Evolutionary conservation across 2,329 filamentous ascomycete species (phyloP).

Genomic region (Trichoderma atroviride): DNA sequence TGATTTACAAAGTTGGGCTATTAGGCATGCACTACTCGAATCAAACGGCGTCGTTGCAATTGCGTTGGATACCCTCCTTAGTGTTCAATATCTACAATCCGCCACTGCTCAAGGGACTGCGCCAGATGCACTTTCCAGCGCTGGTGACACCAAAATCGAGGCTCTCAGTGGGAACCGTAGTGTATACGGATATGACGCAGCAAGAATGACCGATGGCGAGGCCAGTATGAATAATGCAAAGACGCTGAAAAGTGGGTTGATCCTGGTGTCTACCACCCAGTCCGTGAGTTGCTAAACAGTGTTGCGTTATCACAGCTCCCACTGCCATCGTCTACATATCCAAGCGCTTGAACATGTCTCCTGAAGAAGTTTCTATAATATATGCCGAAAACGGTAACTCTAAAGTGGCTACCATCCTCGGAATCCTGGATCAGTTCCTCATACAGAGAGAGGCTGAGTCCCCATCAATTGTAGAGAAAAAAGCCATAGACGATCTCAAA

Average conservation of each 20-base stretch:
- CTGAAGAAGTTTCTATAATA: conserved; percentile 45
- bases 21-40: conserved; percentile 69
- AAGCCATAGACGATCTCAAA: conserved; percentile 40
- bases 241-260: conserved; percentile 34
- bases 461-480: conserved; percentile 37
- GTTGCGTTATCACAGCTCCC: conserved; percentile 33
- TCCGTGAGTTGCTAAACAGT: neutral
- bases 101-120: conserved; percentile 67
- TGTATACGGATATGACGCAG: neutral
- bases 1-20: conserved; percentile 64
- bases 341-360: conserved; percentile 47
- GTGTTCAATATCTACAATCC: conserved; percentile 75
- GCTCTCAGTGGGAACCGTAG: neutral
- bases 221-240: neutral
- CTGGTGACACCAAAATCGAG: conserved; percentile 42
- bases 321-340: conserved; percentile 50
- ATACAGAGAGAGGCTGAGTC: conserved; percentile 40
- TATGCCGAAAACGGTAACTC: conserved; percentile 46
- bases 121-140: conserved; percentile 77
- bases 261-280: neutral
- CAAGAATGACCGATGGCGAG: neutral
- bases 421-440: conserved; percentile 49
- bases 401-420: conserved; percentile 44
- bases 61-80: conserved; percentile 80
- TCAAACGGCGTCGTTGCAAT: conserved; percentile 66